Conservation (phyloP, 305 asterid species). For the Solanum hybrid region DNA sequence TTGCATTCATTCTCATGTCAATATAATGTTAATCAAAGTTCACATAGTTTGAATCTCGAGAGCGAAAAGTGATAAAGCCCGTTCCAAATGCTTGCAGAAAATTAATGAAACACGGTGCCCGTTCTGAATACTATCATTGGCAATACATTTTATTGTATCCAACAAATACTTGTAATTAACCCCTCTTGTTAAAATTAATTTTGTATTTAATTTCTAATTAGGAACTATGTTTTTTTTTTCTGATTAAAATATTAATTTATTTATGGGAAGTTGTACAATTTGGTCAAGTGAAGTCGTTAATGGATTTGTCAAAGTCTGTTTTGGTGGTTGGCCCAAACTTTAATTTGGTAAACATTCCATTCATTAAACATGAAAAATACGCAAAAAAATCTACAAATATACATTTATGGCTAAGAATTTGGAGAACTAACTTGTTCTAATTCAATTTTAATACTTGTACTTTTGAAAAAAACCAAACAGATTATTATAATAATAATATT, state of each 20-base stretch:
- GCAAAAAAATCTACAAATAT: neutral
- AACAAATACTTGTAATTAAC: neutral
- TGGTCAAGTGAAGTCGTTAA: conserved; percentile 5
- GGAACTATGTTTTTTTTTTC: neutral
- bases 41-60: no score
- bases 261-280: neutral
- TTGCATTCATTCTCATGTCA: neutral
- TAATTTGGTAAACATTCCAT: neutral
- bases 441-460: neutral
- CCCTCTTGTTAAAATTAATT: neutral
- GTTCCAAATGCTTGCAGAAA: neutral
- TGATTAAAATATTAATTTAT: neutral
- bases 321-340: conserved; percentile 4
- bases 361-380: neutral
- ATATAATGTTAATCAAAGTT: neutral
- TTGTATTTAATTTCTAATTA: neutral
- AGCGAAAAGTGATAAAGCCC: neutral
- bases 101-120: neutral
- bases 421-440: conserved; percentile 4
- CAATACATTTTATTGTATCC: neutral
- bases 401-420: neutral
- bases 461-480: neutral
- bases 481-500: neutral
- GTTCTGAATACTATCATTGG: neutral
- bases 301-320: neutral